Evolutionary conservation across 148 eudicot species (phyloP).

Genomic region (Nyssa sinensis): DNA sequence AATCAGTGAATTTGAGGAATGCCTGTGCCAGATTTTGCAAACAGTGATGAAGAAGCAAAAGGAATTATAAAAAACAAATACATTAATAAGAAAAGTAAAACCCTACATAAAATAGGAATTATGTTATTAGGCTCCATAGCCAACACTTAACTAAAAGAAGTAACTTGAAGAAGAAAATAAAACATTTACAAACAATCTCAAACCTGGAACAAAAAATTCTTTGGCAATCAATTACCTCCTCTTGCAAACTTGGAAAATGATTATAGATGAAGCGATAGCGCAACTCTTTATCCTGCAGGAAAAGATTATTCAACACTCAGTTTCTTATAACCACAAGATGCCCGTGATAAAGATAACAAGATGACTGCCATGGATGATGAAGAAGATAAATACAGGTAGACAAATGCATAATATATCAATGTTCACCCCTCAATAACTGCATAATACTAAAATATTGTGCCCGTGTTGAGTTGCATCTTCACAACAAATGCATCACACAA

Average conservation of each 20-base stretch:
- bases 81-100: background rate
- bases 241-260: slow-evolving; percentile 75
- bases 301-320: slow-evolving; percentile 14
- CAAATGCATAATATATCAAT: background rate
- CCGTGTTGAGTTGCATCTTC: background rate
- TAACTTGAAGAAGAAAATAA: background rate
- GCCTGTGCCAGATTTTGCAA: slow-evolving; percentile 19
- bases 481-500: background rate
- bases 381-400: background rate
- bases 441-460: background rate
- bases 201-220: background rate
- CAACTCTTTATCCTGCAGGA: slow-evolving; percentile 74
- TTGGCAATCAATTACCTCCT: slow-evolving; percentile 53
- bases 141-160: background rate
- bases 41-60: slow-evolving; percentile 17
- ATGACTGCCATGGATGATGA: no score
- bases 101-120: background rate
- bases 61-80: background rate
- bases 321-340: background rate
- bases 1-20: slow-evolving; percentile 36
- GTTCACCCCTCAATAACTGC: slow-evolving; percentile 6
- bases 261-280: slow-evolving; percentile 85
- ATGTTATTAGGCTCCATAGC: background rate
- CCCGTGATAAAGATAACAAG: background rate
- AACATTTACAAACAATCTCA: background rate